phyloP scores from a whole-genome alignment of 805 yeast species.

The Ogataea wickerhamii region DNA sequence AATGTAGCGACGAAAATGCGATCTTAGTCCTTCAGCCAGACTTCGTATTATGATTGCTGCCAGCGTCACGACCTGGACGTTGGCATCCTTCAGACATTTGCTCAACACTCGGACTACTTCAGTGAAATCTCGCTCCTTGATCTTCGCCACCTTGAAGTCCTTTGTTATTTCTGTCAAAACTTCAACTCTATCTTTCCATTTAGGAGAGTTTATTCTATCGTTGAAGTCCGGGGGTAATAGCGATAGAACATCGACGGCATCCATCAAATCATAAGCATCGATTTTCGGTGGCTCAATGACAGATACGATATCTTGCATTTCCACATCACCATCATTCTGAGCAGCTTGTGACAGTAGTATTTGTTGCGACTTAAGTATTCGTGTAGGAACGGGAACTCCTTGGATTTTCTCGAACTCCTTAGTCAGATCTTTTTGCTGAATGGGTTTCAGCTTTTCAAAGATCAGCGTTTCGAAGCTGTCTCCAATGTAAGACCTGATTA shows the following conservation, averaged over 20 bases:
- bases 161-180: constrained; percentile 62
- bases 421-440: constrained; percentile 81
- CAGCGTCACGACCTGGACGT: constrained; percentile 76
- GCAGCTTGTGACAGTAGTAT: constrained; percentile 33
- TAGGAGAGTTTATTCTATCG: constrained; percentile 51
- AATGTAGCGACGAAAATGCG: constrained; percentile 52
- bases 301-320: constrained; percentile 32
- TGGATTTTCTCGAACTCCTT: constrained; percentile 58
- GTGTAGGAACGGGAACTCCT: constrained; percentile 45
- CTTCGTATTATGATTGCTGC: constrained; percentile 65
- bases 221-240: constrained; percentile 64
- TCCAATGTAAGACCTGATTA: constrained; percentile 73
- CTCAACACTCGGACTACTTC: constrained; percentile 60
- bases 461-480: constrained; percentile 53
- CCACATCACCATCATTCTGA: constrained; percentile 35
- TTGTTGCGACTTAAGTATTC: constrained; percentile 54
- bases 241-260: constrained; percentile 62
- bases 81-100: constrained; percentile 83
- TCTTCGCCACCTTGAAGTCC: constrained; percentile 51
- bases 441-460: constrained; percentile 76
- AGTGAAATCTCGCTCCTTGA: constrained; percentile 57
- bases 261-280: constrained; percentile 70
- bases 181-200: constrained; percentile 93
- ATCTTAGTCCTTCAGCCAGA: constrained; percentile 64
- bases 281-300: constrained; percentile 30